phyloP scores from a whole-genome alignment of 2,329 filamentous ascomycete species.

The Graphiopsis chlorocephala region DNA sequence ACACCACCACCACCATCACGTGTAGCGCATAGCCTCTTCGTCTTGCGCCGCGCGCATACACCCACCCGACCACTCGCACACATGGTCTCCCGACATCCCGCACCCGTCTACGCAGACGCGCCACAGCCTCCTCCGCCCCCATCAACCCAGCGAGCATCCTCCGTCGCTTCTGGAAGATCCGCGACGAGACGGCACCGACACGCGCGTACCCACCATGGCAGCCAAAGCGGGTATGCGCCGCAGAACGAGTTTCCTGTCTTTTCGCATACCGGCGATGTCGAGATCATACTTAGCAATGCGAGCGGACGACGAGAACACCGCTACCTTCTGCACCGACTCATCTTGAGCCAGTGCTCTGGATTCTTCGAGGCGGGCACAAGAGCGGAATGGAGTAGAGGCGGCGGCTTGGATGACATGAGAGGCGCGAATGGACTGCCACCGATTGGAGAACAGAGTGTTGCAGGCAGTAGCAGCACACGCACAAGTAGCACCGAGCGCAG shows the following conservation, averaged over 20 bases:
- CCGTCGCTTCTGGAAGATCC: constrained; percentile 61
- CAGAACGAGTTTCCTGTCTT: constrained; percentile 94
- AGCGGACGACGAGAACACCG: constrained; percentile 70
- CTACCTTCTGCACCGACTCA: constrained; percentile 84
- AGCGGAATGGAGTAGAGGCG: constrained; percentile 30
- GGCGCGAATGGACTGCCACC: constrained; percentile 48
- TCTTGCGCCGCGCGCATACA: not conserved
- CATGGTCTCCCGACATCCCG: constrained; percentile 28
- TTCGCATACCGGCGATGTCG: constrained; percentile 85
- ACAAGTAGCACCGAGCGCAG: constrained; percentile 40
- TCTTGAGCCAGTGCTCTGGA: constrained; percentile 82
- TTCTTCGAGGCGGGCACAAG: constrained; percentile 75
- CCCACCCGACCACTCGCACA: not conserved
- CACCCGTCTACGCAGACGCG: constrained; percentile 24
- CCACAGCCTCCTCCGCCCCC: constrained; percentile 16
- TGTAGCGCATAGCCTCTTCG: not conserved
- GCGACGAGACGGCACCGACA: constrained; percentile 65
- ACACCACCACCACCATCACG: not conserved
- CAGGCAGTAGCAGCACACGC: constrained; percentile 34
- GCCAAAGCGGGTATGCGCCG: constrained; percentile 56
- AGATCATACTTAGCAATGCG: constrained; percentile 68
- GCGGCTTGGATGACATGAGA: constrained; percentile 3
- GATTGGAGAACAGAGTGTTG: constrained; percentile 51
- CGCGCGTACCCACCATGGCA: constrained; percentile 77
- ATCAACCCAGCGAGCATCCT: constrained; percentile 51